Evolutionary conservation across 371 early-diverging fungal genomes (phyloP).

Genomic region (Mortierella sp.): DNA sequence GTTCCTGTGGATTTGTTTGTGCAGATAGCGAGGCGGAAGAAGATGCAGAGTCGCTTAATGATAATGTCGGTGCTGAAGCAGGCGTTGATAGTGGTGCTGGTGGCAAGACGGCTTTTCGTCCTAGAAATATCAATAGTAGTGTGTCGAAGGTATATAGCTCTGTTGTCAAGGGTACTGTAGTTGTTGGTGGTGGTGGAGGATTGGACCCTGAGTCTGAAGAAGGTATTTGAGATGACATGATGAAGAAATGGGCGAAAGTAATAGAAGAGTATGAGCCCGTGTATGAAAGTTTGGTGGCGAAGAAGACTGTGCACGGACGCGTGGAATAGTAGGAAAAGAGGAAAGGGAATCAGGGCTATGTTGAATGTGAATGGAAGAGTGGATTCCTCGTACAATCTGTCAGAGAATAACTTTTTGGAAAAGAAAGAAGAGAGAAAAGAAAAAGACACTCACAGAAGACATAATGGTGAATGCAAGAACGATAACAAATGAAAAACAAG

Average conservation of each 20-base stretch:
- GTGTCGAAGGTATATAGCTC: background rate
- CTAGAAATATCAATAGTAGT: background rate
- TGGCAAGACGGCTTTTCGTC: background rate
- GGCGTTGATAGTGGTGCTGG: background rate
- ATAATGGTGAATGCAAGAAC: background rate
- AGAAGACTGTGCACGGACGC: background rate
- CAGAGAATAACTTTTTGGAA: background rate
- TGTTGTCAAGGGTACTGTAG: background rate
- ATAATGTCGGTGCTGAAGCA: background rate
- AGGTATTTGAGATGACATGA: background rate
- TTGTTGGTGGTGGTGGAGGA: background rate
- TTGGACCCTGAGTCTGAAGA: background rate
- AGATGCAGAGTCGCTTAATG: background rate
- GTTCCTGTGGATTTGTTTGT: background rate
- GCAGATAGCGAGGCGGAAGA: background rate
- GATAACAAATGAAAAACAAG: background rate
- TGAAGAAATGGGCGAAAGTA: background rate
- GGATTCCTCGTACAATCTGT: background rate
- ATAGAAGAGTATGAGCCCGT: background rate
- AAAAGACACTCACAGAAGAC: background rate
- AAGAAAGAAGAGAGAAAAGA: background rate
- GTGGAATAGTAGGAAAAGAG: no score
- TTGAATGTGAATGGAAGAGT: background rate
- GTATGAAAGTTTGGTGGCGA: background rate
- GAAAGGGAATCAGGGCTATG: no score